phyloP scores from a whole-genome alignment of 306 rosid species.

The Ziziphus jujuba region DNA sequence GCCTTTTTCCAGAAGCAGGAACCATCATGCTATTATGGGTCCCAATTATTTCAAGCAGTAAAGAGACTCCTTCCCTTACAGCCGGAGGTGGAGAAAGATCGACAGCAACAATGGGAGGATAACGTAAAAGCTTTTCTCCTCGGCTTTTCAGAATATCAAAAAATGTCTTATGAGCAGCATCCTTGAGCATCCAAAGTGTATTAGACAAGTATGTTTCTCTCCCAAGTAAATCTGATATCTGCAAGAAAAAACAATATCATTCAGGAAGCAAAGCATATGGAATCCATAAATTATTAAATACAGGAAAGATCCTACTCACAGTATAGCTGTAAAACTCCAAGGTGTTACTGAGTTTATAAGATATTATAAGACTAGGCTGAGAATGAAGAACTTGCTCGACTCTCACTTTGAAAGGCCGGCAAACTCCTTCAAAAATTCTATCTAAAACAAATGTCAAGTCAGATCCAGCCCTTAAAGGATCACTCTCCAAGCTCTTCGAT shows the following conservation, averaged over 20 bases:
- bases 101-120: slow-evolving; percentile 88
- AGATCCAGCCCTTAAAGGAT: slow-evolving; percentile 56
- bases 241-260: slow-evolving; percentile 30
- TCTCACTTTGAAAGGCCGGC: slow-evolving; percentile 96
- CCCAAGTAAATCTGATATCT: slow-evolving; percentile 94
- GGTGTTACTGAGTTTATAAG: slow-evolving; percentile 87
- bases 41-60: slow-evolving; percentile 88
- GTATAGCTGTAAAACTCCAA: slow-evolving; percentile 94
- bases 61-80: slow-evolving; percentile 90
- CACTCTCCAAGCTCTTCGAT: slow-evolving; percentile 49
- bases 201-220: slow-evolving; percentile 85
- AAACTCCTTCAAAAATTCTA: slow-evolving; percentile 98
- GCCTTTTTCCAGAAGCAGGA: slow-evolving; percentile 73
- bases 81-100: slow-evolving; percentile 98
- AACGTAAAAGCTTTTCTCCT: slow-evolving; percentile 93
- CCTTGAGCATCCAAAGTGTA: slow-evolving; percentile 80
- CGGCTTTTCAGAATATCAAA: slow-evolving; percentile 85
- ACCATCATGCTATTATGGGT: slow-evolving; percentile 83
- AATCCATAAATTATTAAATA: not conserved
- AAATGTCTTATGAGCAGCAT: slow-evolving; percentile 90
- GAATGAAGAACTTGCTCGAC: slow-evolving; percentile 98
- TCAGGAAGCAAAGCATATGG: not conserved
- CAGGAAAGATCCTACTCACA: slow-evolving; percentile 50
- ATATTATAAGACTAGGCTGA: slow-evolving; percentile 84
- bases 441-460: slow-evolving; percentile 92